Evolutionary conservation across 176 grass and related monocot genomes (phyloP).

Genomic region (Musa troglodytarum): DNA sequence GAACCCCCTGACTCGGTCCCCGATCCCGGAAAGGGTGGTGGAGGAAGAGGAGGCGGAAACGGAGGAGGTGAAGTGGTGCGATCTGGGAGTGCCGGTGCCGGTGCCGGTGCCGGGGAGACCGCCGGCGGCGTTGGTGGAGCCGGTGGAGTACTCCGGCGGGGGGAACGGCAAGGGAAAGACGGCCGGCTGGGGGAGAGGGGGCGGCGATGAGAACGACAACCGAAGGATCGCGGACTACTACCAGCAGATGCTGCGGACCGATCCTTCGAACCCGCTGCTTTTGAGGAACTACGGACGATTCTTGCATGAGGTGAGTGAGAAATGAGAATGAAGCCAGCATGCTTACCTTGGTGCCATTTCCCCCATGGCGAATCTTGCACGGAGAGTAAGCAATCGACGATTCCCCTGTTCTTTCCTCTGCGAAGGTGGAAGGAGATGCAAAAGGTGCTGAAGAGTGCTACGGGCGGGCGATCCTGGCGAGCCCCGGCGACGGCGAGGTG

Average conservation of each 20-base stretch:
- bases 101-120: neutral
- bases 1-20: neutral
- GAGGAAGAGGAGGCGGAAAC: neutral
- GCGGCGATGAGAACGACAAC: slow-evolving; percentile 27
- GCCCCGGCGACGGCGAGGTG: slow-evolving; percentile 61
- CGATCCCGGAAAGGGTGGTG: neutral
- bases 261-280: slow-evolving; percentile 64
- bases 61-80: neutral
- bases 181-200: neutral
- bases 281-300: slow-evolving; percentile 80
- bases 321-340: neutral
- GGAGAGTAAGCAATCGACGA: neutral
- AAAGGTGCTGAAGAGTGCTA: slow-evolving; percentile 64
- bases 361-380: neutral
- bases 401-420: neutral
- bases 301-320: slow-evolving; percentile 51
- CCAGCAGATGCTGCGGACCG: slow-evolving; percentile 42
- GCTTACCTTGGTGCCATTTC: neutral
- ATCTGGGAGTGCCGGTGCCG: neutral
- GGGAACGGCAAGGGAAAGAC: slow-evolving; percentile 30
- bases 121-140: neutral
- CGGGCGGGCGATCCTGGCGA: slow-evolving; percentile 52
- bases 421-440: slow-evolving; percentile 52
- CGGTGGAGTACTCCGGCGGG: slow-evolving; percentile 22
- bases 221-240: slow-evolving; percentile 57